Base-by-base conservation (phyloP, 2,329 filamentous ascomycete species). In the Dothistroma pini region DNA sequence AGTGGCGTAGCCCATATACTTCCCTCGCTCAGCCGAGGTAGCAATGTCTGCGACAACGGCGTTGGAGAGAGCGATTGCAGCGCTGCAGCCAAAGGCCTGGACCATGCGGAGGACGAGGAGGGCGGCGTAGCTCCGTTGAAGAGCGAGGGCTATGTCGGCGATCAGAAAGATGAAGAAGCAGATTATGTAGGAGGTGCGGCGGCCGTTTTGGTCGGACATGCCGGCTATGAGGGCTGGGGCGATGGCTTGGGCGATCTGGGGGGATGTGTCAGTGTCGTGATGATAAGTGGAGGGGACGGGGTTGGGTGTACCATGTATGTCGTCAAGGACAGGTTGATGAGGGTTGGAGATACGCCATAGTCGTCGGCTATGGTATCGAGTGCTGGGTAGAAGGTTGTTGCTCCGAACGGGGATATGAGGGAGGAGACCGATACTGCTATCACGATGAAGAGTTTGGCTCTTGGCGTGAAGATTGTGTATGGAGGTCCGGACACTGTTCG, bases 361-460 rank as follows among this genome's bases (percentile, higher is more conserved):
- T 83, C 80, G 2, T 75, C 63, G 8, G 83, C 78, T 10, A 86
- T 74, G 7, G 77, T 72, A 16, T 78, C 77, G 31, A 85, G 69
- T 0, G 83, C 83, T 1, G 83, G 83, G 54, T 83, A 79, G 74
- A 84, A 85, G 21, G 84, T 84, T 50, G 82, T 70, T 10, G 66
- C 70, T 19, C 68, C 65, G 34, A 72, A 68, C 2, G 71, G 69
- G 2, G 69, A 71, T 14, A 73, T 65, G 19, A 73, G 58, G 2
- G 66, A 66, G 5, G 68, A 68, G 29, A 72, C 59, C 10, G 70
- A 70, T 6, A 71, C 69, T 19, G 63, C 60, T 16, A 68, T 22
- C 34, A 73, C 62, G 41, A 71, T 72, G 59, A 70, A 69, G 21
- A 66, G 54, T 56, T 71, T 72, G 52, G 69, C 60, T 38, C 57